Base-by-base conservation (phyloP, 441 rosid genomes). In the Gossypium armourianum region DNA sequence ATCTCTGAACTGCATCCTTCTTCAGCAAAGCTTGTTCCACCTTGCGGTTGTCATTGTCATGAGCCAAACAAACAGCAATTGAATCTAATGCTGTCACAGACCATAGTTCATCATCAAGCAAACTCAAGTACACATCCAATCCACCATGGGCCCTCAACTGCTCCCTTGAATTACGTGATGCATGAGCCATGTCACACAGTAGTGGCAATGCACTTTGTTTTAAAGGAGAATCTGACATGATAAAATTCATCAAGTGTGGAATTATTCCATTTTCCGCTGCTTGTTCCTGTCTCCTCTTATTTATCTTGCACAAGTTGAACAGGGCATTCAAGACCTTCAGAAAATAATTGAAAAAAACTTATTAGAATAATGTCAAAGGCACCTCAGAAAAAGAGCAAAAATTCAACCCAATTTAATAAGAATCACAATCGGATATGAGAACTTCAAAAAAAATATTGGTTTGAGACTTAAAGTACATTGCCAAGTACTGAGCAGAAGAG, bases 191-290 rank as follows among this genome's bases (percentile, higher is more conserved):
- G 81, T 94, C 98, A 77, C 98, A 94, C 62, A 94, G 79, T 61
- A 92, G 84, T 45, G 97, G 94, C 81, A 94, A 80, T 29, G 98
- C 98, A 79, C 79, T 78, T 74, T 82, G 93, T 79, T 89, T 94
- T 77, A 94, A 76, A 53, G 91, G 90, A 75, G 97, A 91, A 77
- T 82, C 88, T 21, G 92, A 81, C 84, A 87, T 80, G 36, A 94
- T 80, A 74, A 94, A 83, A 77, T 90, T 85, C 97, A 91, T 84
- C 83, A 94, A 83, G 79, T 91, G 96, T 12, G 98, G 97, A 77
- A 94, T 90, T 49, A 94, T 90, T 83, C 98, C 98, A 82, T 90
- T 91, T 86, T 94, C 98, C 61, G 97, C 97, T 6, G 98, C 98
- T 83, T 91, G 96, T 80, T 94, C 98, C 80, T 94, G 98, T 69